Base-by-base conservation (phyloP, 352 stramenopile species). In the Pythium grandisporangium region DNA sequence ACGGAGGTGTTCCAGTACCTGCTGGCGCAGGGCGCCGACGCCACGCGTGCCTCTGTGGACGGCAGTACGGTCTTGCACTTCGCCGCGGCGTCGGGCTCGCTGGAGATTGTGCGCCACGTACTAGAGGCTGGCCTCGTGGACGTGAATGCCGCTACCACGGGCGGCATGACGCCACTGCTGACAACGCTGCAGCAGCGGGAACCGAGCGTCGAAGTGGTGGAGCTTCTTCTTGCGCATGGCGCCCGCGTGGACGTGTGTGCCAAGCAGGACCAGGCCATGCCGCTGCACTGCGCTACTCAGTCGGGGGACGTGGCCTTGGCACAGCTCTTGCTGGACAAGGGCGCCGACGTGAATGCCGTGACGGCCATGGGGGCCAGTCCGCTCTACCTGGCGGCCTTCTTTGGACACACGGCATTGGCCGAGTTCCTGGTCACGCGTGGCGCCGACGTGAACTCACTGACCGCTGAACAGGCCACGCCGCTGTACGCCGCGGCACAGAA, bases 21-120 rank as follows among this genome's bases (percentile, higher is more conserved):
- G 1, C 22, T 63, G 3, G 33, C 36, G 14, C 24, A 45, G 11
- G 46, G 48, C 26, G 48, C 48, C 4, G 25, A 43, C 32, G 49
- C 39, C 36, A 34, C 34, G 7, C 34, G 37, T 4, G 35, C 36
- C 3, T 44, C 36, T 1, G 26, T 30, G 14, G 53, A 62, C 16
- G 53, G 53, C 30, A 56, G 47, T 37, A 51, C 53, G 37, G 47
- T 38, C 29, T 42, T 62, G n/a, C 53, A 62, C 30, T 50, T 51
- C 27, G 48, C 53, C 0, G 24, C 53, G 14, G 38, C 42, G 10
- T 38, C 39, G n/a, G 53, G 46, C 30, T 34, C 48, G 29, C 17
- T 41, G 4, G 42, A 43, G 6, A 24, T 56, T 3, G 47, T 53
- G 7, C n/a, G 45, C 27, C 37, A 53, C 33, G 19, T 62, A 21